Conservation (phyloP, 192 early-diverging fungal species). For the Coemansia erecta region DNA sequence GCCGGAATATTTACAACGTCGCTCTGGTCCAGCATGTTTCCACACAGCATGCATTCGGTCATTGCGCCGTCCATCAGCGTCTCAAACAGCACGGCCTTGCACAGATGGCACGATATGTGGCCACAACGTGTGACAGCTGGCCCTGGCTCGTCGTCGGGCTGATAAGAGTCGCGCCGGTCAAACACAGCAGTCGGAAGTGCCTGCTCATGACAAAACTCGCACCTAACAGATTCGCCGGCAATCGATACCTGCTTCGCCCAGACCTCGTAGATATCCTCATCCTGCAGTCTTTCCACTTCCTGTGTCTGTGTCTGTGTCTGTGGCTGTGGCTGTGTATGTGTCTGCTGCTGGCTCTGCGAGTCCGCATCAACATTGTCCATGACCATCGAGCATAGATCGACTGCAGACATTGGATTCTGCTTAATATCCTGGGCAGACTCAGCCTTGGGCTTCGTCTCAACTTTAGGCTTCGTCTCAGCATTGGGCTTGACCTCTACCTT, state of each 20-base stretch:
- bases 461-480: background rate
- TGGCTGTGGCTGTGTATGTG: background rate
- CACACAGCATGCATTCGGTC: constrained; percentile 42
- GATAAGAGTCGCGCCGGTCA: constrained; percentile 7
- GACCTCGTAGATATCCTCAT: background rate
- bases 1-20: constrained; percentile 26
- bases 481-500: background rate
- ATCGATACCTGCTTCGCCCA: constrained; percentile 19
- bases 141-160: constrained; percentile 24
- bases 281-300: too few relatives aligned
- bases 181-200: constrained; percentile 19
- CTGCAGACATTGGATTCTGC: constrained; percentile 2
- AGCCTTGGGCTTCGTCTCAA: background rate
- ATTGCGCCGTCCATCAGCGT: constrained; percentile 9
- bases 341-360: constrained; percentile 3
- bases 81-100: constrained; percentile 34
- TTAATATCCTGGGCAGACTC: background rate
- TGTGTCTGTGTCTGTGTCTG: background rate
- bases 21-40: constrained; percentile 24
- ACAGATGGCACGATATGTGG: constrained; percentile 38
- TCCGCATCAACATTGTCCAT: constrained; percentile 3
- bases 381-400: constrained; percentile 11
- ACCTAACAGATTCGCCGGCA: constrained; percentile 20
- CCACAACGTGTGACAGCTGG: constrained; percentile 42
- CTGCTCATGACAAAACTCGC: constrained; percentile 26